These are phyloP conservation scores for Dillenia turbinata DNA, from an alignment of 164 flowering plant genomes.

Conservation along the genomic window DNA sequence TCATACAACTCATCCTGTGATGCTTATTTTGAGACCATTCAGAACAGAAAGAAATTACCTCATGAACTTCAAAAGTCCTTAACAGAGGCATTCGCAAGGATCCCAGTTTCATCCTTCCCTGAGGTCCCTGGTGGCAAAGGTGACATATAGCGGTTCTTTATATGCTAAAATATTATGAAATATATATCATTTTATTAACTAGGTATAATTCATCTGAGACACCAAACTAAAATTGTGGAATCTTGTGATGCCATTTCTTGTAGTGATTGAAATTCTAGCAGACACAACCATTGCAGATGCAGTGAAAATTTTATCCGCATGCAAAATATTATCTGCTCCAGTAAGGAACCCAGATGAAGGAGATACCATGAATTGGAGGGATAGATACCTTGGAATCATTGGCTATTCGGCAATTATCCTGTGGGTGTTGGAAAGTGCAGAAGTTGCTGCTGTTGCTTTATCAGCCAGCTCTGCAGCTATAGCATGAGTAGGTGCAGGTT, in stretches of 20 bases:
- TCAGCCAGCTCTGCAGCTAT: constrained; percentile 76
- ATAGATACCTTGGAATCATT: constrained; percentile 74
- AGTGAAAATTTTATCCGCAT: constrained; percentile 59
- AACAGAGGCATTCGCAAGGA: constrained; percentile 61
- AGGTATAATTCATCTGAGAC: no score
- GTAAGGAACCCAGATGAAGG: constrained; percentile 55
- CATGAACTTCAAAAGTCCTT: constrained; percentile 55
- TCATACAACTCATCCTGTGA: constrained; percentile 44
- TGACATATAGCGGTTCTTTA: constrained; percentile 10
- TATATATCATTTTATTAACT: no score
- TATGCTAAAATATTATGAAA: no score
- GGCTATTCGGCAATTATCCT: constrained; percentile 78
- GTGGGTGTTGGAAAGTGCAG: constrained; percentile 91
- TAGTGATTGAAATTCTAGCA: constrained; percentile 86
- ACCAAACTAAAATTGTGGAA: no score
- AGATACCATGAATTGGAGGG: constrained; percentile 57
- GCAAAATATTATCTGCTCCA: constrained; percentile 82
- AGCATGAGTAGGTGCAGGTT: constrained; percentile 87
- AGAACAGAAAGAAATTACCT: constrained; percentile 77
- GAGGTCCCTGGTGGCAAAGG: constrained; percentile 78
- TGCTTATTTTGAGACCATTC: constrained; percentile 70
- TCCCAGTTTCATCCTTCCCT: constrained; percentile 84
- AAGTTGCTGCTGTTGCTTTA: constrained; percentile 75
- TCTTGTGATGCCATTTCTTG: neutral
- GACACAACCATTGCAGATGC: constrained; percentile 69